phyloP scores from a whole-genome alignment of 768 basidiomycete species.

The Lentinula aciculospora region DNA sequence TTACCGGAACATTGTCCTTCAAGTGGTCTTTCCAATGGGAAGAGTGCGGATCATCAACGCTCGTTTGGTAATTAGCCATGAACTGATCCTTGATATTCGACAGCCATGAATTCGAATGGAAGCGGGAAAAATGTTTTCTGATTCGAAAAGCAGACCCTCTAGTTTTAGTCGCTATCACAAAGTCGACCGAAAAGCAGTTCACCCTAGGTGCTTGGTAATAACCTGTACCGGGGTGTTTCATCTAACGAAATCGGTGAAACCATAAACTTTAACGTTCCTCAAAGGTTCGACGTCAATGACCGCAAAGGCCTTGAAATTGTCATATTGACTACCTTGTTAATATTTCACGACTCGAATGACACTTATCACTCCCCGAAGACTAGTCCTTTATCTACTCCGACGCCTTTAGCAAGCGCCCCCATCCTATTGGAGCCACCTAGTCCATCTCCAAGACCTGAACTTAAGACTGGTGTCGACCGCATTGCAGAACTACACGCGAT shows the following conservation, averaged over 20 bases:
- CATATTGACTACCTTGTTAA: slow-evolving; percentile 68
- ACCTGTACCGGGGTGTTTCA: slow-evolving; percentile 59
- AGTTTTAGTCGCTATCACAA: slow-evolving; percentile 77
- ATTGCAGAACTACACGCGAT: slow-evolving; percentile 68
- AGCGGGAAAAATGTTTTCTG: slow-evolving; percentile 76
- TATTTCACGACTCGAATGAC: slow-evolving; percentile 71
- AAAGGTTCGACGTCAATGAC: slow-evolving; percentile 81
- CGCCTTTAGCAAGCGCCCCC: not conserved
- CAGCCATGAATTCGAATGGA: slow-evolving; percentile 86
- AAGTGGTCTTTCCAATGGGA: slow-evolving; percentile 82
- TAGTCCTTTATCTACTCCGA: not conserved
- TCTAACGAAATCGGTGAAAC: not conserved
- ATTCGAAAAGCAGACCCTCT: slow-evolving; percentile 84
- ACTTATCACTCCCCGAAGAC: slow-evolving; percentile 33
- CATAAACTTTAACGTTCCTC: not conserved
- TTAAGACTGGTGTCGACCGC: slow-evolving; percentile 60
- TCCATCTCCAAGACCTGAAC: slow-evolving; percentile 55
- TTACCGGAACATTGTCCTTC: slow-evolving; percentile 68
- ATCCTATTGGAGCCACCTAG: slow-evolving; percentile 21
- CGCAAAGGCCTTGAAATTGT: slow-evolving; percentile 84
- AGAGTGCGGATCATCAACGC: slow-evolving; percentile 45
- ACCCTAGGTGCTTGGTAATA: slow-evolving; percentile 81
- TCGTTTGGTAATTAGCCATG: too few species aligned
- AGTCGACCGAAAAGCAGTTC: slow-evolving; percentile 59
- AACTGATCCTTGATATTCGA: not conserved